Evolutionary conservation across 306 rosid species (phyloP).

Genomic region (Cucurbita moschata): DNA sequence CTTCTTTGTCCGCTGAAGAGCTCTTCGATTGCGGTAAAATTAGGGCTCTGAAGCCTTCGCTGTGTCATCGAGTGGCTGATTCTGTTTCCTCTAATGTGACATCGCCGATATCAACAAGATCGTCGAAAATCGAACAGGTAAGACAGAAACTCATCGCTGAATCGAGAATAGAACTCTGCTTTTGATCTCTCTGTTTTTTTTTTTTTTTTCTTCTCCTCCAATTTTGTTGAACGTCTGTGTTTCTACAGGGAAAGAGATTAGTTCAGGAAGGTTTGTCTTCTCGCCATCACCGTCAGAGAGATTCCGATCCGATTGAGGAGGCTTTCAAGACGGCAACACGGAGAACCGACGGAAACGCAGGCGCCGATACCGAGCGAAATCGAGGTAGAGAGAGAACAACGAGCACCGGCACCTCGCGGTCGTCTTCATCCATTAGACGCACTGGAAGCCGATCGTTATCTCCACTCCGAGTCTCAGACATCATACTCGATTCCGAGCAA

Average conservation of each 20-base stretch:
- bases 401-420: not conserved
- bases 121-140: not conserved
- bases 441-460: conserved; percentile 65
- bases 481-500: conserved; percentile 17
- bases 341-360: not conserved
- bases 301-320: conserved; percentile 31
- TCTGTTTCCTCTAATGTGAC: not conserved
- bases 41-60: conserved; percentile 52
- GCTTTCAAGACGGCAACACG: conserved; percentile 26
- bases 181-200: not conserved
- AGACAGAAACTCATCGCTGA: not conserved
- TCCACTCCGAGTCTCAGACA: conserved; percentile 59
- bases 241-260: conserved; percentile 23
- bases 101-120: conserved; percentile 20
- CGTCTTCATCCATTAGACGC: conserved; percentile 7
- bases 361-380: not conserved
- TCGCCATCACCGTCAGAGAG: conserved; percentile 11
- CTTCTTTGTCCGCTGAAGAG: conserved; percentile 53
- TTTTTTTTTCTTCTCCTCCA: no score
- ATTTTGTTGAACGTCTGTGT: not conserved
- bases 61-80: conserved; percentile 17
- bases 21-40: conserved; percentile 75
- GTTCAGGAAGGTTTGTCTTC: conserved; percentile 32
- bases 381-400: conserved; percentile 36
- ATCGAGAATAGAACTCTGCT: not conserved